phyloP scores from a whole-genome alignment of 2,329 filamentous ascomycete species.

The Fusarium sp. region DNA sequence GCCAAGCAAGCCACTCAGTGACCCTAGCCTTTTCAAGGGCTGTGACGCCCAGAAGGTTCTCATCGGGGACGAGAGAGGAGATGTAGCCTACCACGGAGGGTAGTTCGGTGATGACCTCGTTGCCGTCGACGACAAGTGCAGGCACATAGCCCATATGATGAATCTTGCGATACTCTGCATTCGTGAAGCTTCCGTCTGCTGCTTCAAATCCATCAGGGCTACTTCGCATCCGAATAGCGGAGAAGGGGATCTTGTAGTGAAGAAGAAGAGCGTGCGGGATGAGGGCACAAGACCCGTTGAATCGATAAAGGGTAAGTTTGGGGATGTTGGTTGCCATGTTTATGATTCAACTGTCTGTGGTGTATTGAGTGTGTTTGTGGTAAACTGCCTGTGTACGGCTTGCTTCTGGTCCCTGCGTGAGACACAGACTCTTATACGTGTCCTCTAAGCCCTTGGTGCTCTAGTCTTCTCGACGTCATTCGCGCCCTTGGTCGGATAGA shows the following conservation, averaged over 20 bases:
- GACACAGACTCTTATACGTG: neutral
- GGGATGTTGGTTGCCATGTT: slow-evolving; percentile 17
- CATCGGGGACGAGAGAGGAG: slow-evolving; percentile 34
- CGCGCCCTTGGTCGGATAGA: neutral
- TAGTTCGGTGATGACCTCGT: slow-evolving; percentile 46
- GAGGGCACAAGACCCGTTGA: slow-evolving; percentile 45
- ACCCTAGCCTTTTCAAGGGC: slow-evolving; percentile 39
- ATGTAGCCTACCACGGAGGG: slow-evolving; percentile 47
- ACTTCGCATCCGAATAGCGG: slow-evolving; percentile 28
- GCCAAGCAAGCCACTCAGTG: slow-evolving; percentile 47
- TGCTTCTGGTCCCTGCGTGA: neutral
- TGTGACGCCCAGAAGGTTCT: slow-evolving; percentile 35
- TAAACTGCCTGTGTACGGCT: neutral
- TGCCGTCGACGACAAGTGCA: slow-evolving; percentile 42
- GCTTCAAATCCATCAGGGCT: slow-evolving; percentile 35
- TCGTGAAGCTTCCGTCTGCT: slow-evolving; percentile 46
- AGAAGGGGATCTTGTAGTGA: slow-evolving; percentile 44
- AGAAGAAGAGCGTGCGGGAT: slow-evolving; percentile 44
- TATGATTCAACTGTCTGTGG: too few relatives aligned
- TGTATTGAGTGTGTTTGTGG: neutral
- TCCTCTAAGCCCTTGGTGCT: neutral
- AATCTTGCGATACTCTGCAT: slow-evolving; percentile 43
- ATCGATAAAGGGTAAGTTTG: slow-evolving; percentile 44
- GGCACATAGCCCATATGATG: slow-evolving; percentile 47
- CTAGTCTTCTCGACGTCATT: neutral